A percentile compares a stretch with the other conserved stretches of the same genome.
Evolutionary conservation across 768 basidiomycete genomes (phyloP).

Genomic region (Lentinula aciculospora): DNA sequence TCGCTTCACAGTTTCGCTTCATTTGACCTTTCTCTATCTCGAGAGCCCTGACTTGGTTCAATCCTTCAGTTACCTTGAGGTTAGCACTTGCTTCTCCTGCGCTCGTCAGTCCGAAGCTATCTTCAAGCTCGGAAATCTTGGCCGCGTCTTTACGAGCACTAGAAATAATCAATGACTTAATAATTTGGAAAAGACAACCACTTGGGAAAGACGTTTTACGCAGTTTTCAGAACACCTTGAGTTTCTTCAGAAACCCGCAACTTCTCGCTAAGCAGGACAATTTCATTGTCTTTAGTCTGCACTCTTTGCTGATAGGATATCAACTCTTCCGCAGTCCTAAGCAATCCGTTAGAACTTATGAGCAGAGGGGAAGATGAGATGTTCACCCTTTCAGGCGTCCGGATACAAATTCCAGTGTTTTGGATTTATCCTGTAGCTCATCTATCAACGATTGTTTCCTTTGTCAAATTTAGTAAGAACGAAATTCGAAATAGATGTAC

Average conservation of each 20-base stretch:
- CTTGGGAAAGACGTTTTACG: too few relatives aligned
- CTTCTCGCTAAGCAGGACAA: not conserved
- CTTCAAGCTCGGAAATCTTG: slow-evolving; percentile 3
- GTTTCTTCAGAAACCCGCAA: not conserved
- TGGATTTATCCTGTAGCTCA: not conserved
- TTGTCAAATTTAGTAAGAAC: not conserved
- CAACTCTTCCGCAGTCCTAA: not conserved
- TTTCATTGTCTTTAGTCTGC: not conserved
- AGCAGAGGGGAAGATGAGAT: not conserved
- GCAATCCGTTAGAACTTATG: not conserved
- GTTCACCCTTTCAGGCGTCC: not conserved
- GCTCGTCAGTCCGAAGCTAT: not conserved
- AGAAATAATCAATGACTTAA: not conserved
- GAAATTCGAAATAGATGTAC: not conserved
- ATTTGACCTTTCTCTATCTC: slow-evolving; percentile 14
- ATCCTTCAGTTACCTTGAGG: not conserved
- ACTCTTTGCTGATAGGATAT: not conserved
- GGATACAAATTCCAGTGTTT: not conserved
- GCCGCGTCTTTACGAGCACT: slow-evolving; percentile 2
- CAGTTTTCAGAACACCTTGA: not conserved
- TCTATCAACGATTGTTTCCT: not conserved
- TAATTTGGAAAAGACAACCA: not conserved
- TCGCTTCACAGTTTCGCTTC: slow-evolving; percentile 15
- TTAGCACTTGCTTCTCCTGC: not conserved
- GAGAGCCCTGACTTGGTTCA: slow-evolving; percentile 2